Conservation (phyloP, 139 green algal genomes). For the Haematococcus lacustris region DNA sequence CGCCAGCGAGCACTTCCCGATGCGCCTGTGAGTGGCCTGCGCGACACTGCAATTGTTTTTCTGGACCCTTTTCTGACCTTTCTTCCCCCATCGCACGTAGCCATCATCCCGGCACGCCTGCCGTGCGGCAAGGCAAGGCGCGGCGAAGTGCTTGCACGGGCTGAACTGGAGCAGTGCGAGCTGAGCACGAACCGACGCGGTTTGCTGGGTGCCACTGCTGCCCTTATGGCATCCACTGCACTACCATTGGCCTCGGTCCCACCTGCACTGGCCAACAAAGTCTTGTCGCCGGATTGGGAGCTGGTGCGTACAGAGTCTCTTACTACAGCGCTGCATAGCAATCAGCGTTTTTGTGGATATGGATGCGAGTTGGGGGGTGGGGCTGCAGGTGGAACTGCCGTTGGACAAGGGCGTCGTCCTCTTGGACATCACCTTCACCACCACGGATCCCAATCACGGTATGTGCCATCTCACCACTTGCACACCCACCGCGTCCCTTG, state of each 20-base stretch:
- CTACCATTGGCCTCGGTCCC: not conserved
- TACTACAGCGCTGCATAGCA: too few relatives aligned
- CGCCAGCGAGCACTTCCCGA: too few relatives aligned
- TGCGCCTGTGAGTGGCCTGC: too few relatives aligned
- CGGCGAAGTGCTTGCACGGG: too few relatives aligned
- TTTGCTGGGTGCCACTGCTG: constrained; percentile 18
- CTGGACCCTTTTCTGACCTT: too few relatives aligned
- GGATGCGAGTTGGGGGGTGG: not conserved
- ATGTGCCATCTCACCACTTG: not conserved
- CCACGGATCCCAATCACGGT: constrained; percentile 83
- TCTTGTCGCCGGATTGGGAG: constrained; percentile 61
- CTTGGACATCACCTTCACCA: constrained; percentile 91
- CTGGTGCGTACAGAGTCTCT: constrained; percentile 38
- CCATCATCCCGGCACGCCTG: too few relatives aligned
- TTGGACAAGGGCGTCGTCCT: constrained; percentile 89
- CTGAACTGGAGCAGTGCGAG: constrained; percentile 1
- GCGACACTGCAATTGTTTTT: too few relatives aligned
- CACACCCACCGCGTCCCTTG: not conserved
- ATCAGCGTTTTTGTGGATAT: not conserved
- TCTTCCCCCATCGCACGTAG: too few relatives aligned
- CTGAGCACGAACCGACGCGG: constrained; percentile 4
- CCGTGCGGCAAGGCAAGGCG: too few relatives aligned
- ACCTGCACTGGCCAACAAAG: constrained; percentile 29
- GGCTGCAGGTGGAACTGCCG: constrained; percentile 64
- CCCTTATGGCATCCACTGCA: not conserved